phyloP scores from a whole-genome alignment of 768 basidiomycete genomes.

The Naganishia randhawae region DNA sequence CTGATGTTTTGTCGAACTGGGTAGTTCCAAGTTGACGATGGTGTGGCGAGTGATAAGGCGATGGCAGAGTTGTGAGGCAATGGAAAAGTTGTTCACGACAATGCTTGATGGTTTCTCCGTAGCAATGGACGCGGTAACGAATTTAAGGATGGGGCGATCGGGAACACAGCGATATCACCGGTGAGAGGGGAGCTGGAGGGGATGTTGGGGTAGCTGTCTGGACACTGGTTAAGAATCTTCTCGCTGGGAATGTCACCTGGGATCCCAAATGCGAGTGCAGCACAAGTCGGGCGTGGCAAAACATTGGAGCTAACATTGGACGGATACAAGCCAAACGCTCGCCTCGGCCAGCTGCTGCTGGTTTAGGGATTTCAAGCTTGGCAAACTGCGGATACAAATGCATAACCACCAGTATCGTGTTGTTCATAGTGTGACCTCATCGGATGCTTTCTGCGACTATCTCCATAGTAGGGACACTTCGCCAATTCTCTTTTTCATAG shows the following conservation, averaged over 20 bases:
- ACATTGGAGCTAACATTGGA: not conserved
- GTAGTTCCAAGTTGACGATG: not conserved
- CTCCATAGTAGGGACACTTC: no score
- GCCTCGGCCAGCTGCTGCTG: no score
- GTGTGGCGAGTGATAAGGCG: not conserved
- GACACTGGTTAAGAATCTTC: no score
- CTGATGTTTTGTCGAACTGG: not conserved
- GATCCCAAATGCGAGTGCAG: no score
- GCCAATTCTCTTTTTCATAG: no score
- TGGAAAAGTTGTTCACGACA: not conserved
- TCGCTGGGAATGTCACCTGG: no score
- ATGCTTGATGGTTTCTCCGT: not conserved
- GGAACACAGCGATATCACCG: not conserved
- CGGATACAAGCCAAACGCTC: no score
- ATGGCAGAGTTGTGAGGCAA: no score
- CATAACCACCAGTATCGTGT: not conserved
- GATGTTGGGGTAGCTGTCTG: no score
- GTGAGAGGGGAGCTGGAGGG: not conserved
- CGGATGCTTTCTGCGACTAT: not conserved
- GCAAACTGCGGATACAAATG: conserved; percentile 1
- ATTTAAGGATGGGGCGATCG: not conserved
- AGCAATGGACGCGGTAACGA: not conserved
- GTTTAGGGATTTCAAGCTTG: not conserved
- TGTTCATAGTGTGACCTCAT: not conserved
- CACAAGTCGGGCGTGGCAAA: no score